Percentiles rank a stretch among this genome's conserved stretches.
These are phyloP conservation scores for Hanseniaspora clermontiae DNA, from an alignment of 805 yeast species.

Conservation along the genomic window DNA sequence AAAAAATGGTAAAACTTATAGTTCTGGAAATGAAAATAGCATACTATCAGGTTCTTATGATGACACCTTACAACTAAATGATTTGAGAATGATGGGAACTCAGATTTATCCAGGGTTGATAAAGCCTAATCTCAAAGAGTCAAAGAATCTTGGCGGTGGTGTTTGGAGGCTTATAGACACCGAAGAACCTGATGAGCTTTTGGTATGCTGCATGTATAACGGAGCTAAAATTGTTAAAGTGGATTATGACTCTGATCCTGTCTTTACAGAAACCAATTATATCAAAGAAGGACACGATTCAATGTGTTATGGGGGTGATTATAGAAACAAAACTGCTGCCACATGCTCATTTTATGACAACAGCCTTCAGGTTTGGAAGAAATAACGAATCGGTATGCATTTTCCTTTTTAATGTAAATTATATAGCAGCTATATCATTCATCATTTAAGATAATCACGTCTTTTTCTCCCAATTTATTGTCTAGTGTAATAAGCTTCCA, in stretches of 20 bases:
- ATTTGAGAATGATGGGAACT: constrained; percentile 45
- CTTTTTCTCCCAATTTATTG: background rate
- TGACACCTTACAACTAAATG: constrained; percentile 58
- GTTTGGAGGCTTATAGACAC: constrained; percentile 80
- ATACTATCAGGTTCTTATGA: constrained; percentile 80
- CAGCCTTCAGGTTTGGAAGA: constrained; percentile 62
- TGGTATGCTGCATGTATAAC: constrained; percentile 89
- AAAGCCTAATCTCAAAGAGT: constrained; percentile 35
- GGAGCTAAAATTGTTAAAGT: constrained; percentile 63
- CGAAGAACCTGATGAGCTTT: constrained; percentile 32
- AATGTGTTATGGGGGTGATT: constrained; percentile 93
- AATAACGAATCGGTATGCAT: background rate
- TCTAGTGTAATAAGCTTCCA: background rate
- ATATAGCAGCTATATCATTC: background rate
- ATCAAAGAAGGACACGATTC: constrained; percentile 68
- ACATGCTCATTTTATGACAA: constrained; percentile 91
- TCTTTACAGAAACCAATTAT: constrained; percentile 17
- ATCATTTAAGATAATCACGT: constrained; percentile 2
- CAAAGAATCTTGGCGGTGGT: constrained; percentile 69
- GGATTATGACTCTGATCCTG: constrained; percentile 28
- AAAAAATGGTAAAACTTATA: constrained; percentile 20
- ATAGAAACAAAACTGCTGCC: constrained; percentile 49
- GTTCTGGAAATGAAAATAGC: constrained; percentile 21
- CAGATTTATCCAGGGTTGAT: constrained; percentile 36
- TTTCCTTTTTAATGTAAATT: too few species aligned